Evolutionary conservation across 768 basidiomycete genomes (phyloP), one percentile per base, ranked within the genome.

Genomic region (Auriculariales sp.): DNA sequence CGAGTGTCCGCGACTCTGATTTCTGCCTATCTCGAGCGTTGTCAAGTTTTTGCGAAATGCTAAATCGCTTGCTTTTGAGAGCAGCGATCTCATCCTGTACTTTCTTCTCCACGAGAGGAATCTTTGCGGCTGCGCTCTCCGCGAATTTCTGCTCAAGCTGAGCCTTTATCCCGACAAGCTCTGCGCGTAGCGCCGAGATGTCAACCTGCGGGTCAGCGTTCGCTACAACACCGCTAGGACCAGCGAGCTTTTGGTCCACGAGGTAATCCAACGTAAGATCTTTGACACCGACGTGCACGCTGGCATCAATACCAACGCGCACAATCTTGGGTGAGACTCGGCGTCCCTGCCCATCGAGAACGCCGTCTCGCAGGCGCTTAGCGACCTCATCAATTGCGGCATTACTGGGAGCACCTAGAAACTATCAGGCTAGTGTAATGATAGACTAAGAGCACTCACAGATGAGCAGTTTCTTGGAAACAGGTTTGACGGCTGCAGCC

Each of bases 351-450:
- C 77, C 63, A 25, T 74, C 71, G 49, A 78, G 71, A 42, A 80
- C 76, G n/a, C 84, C 80, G 47, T 85, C 80, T 60, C 84, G 88
- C 45, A 99, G 67, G 33, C 95, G 83, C 57, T 78, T 74, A 5
- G 89, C 87, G 15, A 99, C 81, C 68, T 99, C 95, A 59, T 99
- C 93, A 33, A 99, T 93, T 24, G 95, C 95, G 15, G 95, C 95
- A 64, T 99, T 99, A 66, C 89, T 93, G 2, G 95, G 95, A 0
- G 95, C 95, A n/a, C n/a, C n/a, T n/a, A n/a, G n/a, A n/a, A n/a
- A n/a, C n/a, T n/a, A n/a, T n/a, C n/a, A n/a, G n/a, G n/a, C n/a
- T n/a, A n/a, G n/a, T n/a, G n/a, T n/a, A n/a, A n/a, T n/a, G n/a
- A n/a, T n/a, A n/a, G n/a, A n/a, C n/a, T n/a, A n/a, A n/a, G n/a